Percentiles rank a stretch among this genome's conserved stretches.
Evolutionary conservation across 2,329 filamentous ascomycete genomes (phyloP).

Genomic region (Ceratocystis cubensis): DNA sequence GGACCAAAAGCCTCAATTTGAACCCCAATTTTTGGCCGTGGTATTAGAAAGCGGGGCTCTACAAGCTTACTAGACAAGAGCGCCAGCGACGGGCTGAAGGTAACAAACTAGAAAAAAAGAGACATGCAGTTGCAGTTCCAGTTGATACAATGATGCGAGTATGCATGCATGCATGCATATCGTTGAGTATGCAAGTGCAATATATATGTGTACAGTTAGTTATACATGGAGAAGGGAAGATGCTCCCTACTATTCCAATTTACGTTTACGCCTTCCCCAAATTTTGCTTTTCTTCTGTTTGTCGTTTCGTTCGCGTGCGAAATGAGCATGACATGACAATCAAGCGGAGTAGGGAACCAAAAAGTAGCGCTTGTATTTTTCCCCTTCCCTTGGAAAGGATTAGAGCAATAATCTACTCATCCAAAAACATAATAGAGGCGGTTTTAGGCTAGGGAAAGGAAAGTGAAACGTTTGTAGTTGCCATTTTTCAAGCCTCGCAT

Average conservation of each 20-base stretch:
- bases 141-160: neutral
- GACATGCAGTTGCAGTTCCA: neutral
- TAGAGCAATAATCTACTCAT: neutral
- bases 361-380: neutral
- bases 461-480: neutral
- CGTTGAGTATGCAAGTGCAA: neutral
- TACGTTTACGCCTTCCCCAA: neutral
- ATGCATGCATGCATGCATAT: neutral
- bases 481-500: neutral
- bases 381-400: neutral
- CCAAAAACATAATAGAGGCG: neutral
- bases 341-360: neutral
- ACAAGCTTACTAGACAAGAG: neutral
- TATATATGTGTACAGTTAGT: neutral
- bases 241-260: too few relatives aligned
- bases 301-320: neutral
- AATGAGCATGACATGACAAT: neutral
- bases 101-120: neutral
- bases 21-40: neutral
- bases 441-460: neutral
- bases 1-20: neutral
- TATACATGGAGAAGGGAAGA: neutral
- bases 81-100: conserved; percentile 4
- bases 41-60: neutral
- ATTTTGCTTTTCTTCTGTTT: neutral